Base-by-base conservation (phyloP, 2,329 filamentous ascomycete genomes). In the Coniochaeta prunicola region DNA sequence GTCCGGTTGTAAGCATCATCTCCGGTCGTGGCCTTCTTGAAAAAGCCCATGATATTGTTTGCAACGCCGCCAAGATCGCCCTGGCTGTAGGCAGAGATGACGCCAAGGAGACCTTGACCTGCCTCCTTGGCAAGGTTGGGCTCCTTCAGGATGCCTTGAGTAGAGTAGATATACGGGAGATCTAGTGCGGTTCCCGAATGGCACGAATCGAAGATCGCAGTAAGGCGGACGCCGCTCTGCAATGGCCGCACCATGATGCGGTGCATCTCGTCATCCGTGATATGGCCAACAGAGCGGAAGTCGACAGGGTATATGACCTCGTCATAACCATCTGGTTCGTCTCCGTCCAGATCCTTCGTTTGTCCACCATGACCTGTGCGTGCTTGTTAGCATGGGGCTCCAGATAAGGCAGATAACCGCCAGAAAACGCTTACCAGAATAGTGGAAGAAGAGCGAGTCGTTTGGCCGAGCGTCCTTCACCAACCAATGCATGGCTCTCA, bases 361-460 rank as follows among this genome's bases (percentile, higher is more conserved):
- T 92, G 89, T n/a, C 90, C 90, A 60, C 90, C 89, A 69, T 92
- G 89, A 9, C 89, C 85, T 87, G 61, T 38, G 19, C 4, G 13
- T 36, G 15, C 6, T 3, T 33, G 1, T 54, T 26, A 54, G 53
- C 31, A 54, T 19, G 12, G 24, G n/a, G 19, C 19, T 21, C 12
- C 40, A 45, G 7, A 4, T 4, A 5, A 24, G 40, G 8, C 21
- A 21, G 4, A 24, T 21, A 10, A 45, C 40, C 5, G 9, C n/a
- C n/a, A n/a, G 24, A 4, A 15, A 15, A 50, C 40, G 70, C 83
- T 65, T 75, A 92, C 90, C 92, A 40, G 92, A 96, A 73, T 96
- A 97, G 75, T 97, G 93, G 78, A 97, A 97, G 76, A 97, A 97
- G 7, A 97, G 81, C 4, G 93, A 96, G 71, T 97, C 93, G 70